Conservation (phyloP, 805 yeast species). For the Teunomyces barrocoloradensis region DNA sequence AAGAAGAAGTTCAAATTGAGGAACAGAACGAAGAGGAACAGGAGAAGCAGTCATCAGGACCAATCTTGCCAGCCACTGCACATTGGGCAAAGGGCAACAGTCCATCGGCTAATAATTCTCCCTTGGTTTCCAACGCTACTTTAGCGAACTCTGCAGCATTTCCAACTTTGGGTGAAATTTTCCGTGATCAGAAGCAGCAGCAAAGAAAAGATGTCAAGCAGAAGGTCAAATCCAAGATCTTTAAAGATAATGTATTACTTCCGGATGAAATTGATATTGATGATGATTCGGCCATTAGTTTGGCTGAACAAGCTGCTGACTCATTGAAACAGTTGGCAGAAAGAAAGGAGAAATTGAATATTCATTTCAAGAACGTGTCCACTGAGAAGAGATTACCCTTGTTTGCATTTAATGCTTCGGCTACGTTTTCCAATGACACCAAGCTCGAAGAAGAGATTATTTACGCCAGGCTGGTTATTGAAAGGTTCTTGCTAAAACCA, state of each 20-base stretch:
- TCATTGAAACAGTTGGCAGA: constrained; percentile 37
- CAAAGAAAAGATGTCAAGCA: constrained; percentile 29
- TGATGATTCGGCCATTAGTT: constrained; percentile 44
- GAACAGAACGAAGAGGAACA: background rate
- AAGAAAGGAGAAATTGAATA: constrained; percentile 38
- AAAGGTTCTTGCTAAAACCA: constrained; percentile 38
- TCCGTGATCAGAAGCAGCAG: constrained; percentile 35
- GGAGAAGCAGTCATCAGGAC: constrained; percentile 16
- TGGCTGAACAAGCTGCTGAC: constrained; percentile 48
- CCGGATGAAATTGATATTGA: constrained; percentile 51
- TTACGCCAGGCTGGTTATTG: constrained; percentile 41
- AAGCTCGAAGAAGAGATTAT: constrained; percentile 35
- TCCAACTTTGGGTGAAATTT: constrained; percentile 55
- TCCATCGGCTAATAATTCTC: constrained; percentile 32
- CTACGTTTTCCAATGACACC: constrained; percentile 26
- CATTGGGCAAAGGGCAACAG: constrained; percentile 51
- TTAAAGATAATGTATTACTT: constrained; percentile 31
- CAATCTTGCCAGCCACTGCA: constrained; percentile 68
- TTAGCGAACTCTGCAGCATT: constrained; percentile 53
- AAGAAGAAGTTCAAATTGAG: constrained; percentile 8
- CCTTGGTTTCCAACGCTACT: constrained; percentile 34
- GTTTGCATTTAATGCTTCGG: constrained; percentile 45
- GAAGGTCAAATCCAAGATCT: constrained; percentile 26
- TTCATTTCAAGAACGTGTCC: constrained; percentile 33
- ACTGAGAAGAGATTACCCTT: constrained; percentile 37